Percentiles rank a stretch among this genome's conserved stretches.
These are phyloP conservation scores for Myxozyma sirexii DNA, from an alignment of 805 yeast genomes.

Conservation along the genomic window DNA sequence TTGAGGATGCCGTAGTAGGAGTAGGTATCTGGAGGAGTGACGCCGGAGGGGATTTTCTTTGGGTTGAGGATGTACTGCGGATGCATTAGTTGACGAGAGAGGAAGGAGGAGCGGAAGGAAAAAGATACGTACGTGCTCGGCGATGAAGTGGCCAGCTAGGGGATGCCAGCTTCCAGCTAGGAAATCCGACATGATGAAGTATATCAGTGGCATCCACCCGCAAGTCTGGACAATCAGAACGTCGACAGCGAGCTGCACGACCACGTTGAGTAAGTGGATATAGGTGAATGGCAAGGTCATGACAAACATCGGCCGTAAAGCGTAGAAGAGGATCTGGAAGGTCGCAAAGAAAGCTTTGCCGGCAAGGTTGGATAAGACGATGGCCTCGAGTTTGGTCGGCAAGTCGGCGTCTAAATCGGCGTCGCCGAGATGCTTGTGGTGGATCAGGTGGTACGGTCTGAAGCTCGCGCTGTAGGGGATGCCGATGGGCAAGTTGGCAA, in stretches of 20 bases:
- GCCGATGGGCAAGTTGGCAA: slow-evolving; percentile 84
- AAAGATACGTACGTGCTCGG: slow-evolving; percentile 63
- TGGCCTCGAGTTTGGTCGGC: slow-evolving; percentile 79
- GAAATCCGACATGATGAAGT: slow-evolving; percentile 75
- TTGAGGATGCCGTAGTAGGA: slow-evolving; percentile 85
- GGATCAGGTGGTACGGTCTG: slow-evolving; percentile 88
- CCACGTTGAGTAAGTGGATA: slow-evolving; percentile 68
- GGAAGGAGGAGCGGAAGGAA: slow-evolving; percentile 60
- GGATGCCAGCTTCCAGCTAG: slow-evolving; percentile 93
- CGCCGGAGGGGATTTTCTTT: slow-evolving; percentile 18
- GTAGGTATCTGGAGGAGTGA: slow-evolving; percentile 75
- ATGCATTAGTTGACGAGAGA: slow-evolving; percentile 24
- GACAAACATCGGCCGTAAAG: slow-evolving; percentile 84
- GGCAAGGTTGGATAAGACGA: slow-evolving; percentile 69
- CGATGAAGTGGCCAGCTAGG: slow-evolving; percentile 91
- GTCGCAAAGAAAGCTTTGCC: slow-evolving; percentile 89
- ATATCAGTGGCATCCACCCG: slow-evolving; percentile 66
- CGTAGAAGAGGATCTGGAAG: slow-evolving; percentile 86
- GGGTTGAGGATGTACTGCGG: slow-evolving; percentile 9
- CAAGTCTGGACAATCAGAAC: slow-evolving; percentile 56
- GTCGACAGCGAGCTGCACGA: slow-evolving; percentile 63
- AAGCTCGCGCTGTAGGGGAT: slow-evolving; percentile 86
- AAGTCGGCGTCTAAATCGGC: slow-evolving; percentile 81
- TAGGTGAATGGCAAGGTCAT: slow-evolving; percentile 73
- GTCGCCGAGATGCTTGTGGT: slow-evolving; percentile 89